A percentile compares a stretch with the other conserved stretches of the same genome.
Evolutionary conservation across 345 rosid genomes (phyloP).

Genomic region (Clarkia xantiana): DNA sequence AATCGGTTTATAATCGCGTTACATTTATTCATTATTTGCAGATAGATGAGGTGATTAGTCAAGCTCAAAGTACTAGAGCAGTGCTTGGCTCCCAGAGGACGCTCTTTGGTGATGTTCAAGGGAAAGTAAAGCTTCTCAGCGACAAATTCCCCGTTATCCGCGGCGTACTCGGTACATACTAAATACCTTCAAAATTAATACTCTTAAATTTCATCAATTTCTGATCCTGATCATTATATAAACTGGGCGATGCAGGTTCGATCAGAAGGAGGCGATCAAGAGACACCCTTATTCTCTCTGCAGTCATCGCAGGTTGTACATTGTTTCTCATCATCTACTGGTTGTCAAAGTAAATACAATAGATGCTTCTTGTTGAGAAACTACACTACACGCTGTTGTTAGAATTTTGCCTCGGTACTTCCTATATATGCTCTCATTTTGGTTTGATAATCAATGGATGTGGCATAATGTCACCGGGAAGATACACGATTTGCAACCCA

Average conservation of each 20-base stretch:
- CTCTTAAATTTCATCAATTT: constrained; percentile 2
- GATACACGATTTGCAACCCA: no score
- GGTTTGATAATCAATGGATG: no score
- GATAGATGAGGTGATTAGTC: constrained; percentile 93
- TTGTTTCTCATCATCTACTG: constrained; percentile 85
- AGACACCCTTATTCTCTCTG: constrained; percentile 79
- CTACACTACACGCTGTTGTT: constrained; percentile 6
- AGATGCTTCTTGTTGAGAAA: constrained; percentile 6
- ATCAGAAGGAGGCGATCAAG: constrained; percentile 73
- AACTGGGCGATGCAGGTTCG: constrained; percentile 39
- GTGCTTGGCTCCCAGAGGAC: constrained; percentile 79
- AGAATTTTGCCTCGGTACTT: constrained; percentile 25
- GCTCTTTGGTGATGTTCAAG: constrained; percentile 83
- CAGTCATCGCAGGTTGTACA: constrained; percentile 86
- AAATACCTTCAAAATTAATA: not conserved
- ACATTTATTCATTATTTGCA: constrained; percentile 14
- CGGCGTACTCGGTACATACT: constrained; percentile 61
- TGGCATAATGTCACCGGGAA: no score
- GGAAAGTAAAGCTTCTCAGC: constrained; percentile 74
- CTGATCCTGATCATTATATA: constrained; percentile 3
- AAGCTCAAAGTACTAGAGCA: constrained; percentile 87
- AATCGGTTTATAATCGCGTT: no score
- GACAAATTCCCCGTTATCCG: constrained; percentile 84
- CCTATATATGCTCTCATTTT: no score
- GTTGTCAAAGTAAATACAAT: constrained; percentile 56